Conservation (phyloP, 805 yeast species). For the Tetrapisispora namnaoensis region DNA sequence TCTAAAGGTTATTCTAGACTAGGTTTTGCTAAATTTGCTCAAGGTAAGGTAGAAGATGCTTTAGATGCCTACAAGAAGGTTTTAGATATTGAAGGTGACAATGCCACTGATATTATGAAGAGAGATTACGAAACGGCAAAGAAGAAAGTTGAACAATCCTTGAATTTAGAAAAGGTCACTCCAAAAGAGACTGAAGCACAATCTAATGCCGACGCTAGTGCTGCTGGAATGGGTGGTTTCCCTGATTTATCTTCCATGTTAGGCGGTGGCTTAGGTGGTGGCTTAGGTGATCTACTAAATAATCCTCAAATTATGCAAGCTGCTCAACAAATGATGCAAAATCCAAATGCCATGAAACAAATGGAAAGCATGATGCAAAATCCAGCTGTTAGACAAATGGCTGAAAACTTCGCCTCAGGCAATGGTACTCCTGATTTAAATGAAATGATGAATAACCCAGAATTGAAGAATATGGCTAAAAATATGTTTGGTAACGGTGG, state of each 20-base stretch:
- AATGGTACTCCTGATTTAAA: constrained; percentile 48
- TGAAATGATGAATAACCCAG: constrained; percentile 74
- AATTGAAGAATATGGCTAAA: constrained; percentile 59
- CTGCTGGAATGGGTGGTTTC: constrained; percentile 41
- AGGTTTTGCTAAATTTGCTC: constrained; percentile 89
- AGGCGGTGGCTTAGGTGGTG: constrained; percentile 55
- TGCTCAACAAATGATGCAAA: constrained; percentile 79
- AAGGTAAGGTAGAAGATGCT: constrained; percentile 85
- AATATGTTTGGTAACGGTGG: constrained; percentile 54
- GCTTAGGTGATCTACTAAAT: constrained; percentile 62
- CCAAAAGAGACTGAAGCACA: constrained; percentile 12
- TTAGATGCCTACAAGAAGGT: constrained; percentile 87
- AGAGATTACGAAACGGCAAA: constrained; percentile 92
- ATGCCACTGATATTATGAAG: constrained; percentile 80
- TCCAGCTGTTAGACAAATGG: constrained; percentile 79
- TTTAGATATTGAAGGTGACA: constrained; percentile 75
- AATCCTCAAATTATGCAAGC: constrained; percentile 91
- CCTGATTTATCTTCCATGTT: constrained; percentile 70
- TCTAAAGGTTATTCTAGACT: constrained; percentile 92
- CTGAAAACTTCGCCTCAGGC: constrained; percentile 62
- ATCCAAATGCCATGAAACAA: constrained; percentile 66
- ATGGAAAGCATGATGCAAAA: constrained; percentile 64
- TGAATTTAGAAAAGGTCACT: constrained; percentile 29
- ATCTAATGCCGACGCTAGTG: constrained; percentile 15
- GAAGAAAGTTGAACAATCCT: constrained; percentile 71